phyloP scores from a whole-genome alignment of 768 basidiomycete species.

The Coprinopsis strossmayeri region DNA sequence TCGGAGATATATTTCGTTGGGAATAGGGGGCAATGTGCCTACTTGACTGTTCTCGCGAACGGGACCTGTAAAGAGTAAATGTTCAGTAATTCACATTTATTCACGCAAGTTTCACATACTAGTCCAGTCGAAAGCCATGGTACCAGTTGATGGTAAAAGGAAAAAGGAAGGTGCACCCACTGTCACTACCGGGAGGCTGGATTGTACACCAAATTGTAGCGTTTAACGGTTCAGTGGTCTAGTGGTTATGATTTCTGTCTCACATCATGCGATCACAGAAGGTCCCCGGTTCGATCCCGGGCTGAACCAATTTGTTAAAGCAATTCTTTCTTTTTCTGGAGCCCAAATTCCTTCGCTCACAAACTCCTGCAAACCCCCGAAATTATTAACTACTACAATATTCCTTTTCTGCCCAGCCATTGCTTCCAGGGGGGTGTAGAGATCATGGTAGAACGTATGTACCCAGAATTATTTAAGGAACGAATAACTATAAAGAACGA shows the following conservation, averaged over 20 bases:
- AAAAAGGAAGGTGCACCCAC: no score
- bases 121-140: no score
- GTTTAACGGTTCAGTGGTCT: slow-evolving; percentile 38
- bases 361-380: no score
- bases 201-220: no score
- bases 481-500: slow-evolving; percentile 3
- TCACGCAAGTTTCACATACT: no score
- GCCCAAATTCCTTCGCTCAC: background rate
- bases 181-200: no score
- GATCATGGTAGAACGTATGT: background rate
- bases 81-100: no score
- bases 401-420: no score
- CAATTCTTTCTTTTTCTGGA: background rate
- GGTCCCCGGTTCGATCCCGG: slow-evolving; percentile 34
- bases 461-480: no score
- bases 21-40: background rate
- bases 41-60: background rate
- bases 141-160: no score
- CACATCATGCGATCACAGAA: slow-evolving; percentile 21
- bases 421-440: background rate
- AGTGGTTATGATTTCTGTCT: slow-evolving; percentile 48
- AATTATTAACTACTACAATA: no score
- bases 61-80: background rate
- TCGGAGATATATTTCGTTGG: background rate
- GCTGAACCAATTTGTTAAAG: slow-evolving; percentile 29